Conservation (phyloP, 225 moss, liverwort and hornwort genomes). For the Pseudisothecium myosuroides region DNA sequence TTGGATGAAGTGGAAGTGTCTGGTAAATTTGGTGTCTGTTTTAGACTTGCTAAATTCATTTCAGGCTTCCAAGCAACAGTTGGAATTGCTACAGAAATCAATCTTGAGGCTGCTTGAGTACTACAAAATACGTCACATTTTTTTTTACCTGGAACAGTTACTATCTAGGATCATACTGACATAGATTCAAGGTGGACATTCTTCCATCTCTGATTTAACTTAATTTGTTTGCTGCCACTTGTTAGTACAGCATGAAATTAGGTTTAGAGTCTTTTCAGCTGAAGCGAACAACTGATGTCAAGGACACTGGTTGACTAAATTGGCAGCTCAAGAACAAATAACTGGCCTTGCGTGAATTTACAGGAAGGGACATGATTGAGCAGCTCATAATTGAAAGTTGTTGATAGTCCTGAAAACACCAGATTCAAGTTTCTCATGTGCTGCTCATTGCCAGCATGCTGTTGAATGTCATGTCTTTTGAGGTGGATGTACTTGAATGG, state of each 20-base stretch:
- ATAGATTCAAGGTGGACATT: neutral
- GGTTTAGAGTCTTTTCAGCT: neutral
- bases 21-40: neutral
- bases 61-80: no score
- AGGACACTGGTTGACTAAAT: neutral
- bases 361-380: neutral
- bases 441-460: neutral
- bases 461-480: neutral
- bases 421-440: neutral
- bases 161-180: neutral
- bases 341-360: neutral
- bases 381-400: neutral
- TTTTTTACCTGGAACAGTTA: neutral
- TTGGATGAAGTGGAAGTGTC: neutral
- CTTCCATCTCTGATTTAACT: neutral
- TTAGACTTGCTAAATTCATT: neutral
- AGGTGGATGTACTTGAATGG: neutral
- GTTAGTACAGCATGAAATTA: neutral
- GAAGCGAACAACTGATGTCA: neutral
- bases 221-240: neutral
- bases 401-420: neutral
- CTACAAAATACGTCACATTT: neutral
- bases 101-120: neutral
- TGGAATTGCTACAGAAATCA: neutral
- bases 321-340: neutral